Percentiles rank a stretch among this genome's conserved stretches.
Conservation (phyloP, 768 basidiomycete genomes). For the Xanthoconium purpureum region DNA sequence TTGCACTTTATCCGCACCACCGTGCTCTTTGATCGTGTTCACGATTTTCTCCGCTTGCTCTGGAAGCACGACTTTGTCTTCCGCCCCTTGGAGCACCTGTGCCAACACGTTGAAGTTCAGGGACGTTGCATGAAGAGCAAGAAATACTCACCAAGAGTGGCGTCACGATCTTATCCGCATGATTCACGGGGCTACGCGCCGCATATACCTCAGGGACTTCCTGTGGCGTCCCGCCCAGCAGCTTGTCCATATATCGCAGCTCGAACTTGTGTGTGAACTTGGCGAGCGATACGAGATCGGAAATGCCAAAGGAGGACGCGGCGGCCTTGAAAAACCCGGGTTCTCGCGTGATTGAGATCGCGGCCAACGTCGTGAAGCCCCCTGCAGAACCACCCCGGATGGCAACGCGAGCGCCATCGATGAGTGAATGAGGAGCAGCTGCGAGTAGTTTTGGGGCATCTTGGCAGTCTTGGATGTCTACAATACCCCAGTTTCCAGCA, state of each 20-base stretch:
- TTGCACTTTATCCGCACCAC: slow-evolving; percentile 29
- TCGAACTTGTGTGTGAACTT: slow-evolving; percentile 75
- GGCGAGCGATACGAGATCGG: slow-evolving; percentile 55
- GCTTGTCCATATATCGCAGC: slow-evolving; percentile 52
- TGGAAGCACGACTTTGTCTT: slow-evolving; percentile 65
- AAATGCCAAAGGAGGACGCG: slow-evolving; percentile 65
- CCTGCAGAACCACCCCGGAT: slow-evolving; percentile 76
- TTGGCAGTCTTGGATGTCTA: slow-evolving; percentile 66
- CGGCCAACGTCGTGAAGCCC: slow-evolving; percentile 62
- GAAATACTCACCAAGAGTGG: slow-evolving; percentile 55
- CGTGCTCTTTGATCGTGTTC: slow-evolving; percentile 18
- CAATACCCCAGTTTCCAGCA: slow-evolving; percentile 65
- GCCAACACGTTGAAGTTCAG: background rate
- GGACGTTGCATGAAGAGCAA: too few relatives aligned
- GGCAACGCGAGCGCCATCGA: slow-evolving; percentile 61
- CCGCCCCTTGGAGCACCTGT: slow-evolving; percentile 67
- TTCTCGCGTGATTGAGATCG: slow-evolving; percentile 41
- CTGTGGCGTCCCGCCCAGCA: slow-evolving; percentile 57
- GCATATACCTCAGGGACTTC: slow-evolving; percentile 57
- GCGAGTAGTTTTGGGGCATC: slow-evolving; percentile 53
- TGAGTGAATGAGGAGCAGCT: slow-evolving; percentile 43
- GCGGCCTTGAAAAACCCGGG: slow-evolving; percentile 56
- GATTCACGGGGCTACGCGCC: slow-evolving; percentile 59
- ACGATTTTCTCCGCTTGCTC: slow-evolving; percentile 48
- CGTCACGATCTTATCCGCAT: slow-evolving; percentile 57